phyloP scores from a whole-genome alignment of 1,284 basidiomycete species.

The Rhodotorula glutinis region DNA sequence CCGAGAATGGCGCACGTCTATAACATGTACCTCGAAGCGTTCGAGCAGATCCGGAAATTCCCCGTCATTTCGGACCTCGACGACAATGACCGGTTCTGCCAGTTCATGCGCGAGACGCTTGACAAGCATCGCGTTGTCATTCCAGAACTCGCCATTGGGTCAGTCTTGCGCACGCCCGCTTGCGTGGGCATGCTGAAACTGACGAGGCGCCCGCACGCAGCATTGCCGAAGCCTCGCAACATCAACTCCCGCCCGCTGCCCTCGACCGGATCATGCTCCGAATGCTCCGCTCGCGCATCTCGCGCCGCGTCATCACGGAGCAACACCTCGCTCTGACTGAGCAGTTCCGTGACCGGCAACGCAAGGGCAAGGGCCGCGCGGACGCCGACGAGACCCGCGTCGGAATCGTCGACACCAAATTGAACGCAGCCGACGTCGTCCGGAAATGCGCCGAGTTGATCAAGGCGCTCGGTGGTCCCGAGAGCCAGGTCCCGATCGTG shows the following conservation, averaged over 20 bases:
- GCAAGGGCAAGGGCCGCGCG: constrained; percentile 47
- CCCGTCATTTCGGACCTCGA: constrained; percentile 68
- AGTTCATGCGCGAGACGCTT: constrained; percentile 63
- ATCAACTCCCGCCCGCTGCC: constrained; percentile 68
- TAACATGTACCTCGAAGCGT: constrained; percentile 55
- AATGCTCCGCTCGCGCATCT: constrained; percentile 87
- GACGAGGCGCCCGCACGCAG: constrained; percentile 37
- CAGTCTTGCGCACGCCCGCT: not conserved
- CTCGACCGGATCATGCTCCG: constrained; percentile 84
- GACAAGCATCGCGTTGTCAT: constrained; percentile 67
- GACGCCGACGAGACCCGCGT: constrained; percentile 53
- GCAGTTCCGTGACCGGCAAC: constrained; percentile 56
- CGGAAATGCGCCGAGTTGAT: constrained; percentile 65
- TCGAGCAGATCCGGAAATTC: constrained; percentile 63
- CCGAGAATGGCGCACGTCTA: constrained; percentile 80
- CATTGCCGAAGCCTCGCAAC: constrained; percentile 58
- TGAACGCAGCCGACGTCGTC: constrained; percentile 68
- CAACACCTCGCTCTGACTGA: constrained; percentile 81
- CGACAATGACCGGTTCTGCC: constrained; percentile 77
- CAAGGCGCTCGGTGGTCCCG: constrained; percentile 58
- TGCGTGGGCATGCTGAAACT: constrained; percentile 5
- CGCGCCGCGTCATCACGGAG: constrained; percentile 79
- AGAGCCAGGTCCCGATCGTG: constrained; percentile 68
- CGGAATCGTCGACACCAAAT: constrained; percentile 77
- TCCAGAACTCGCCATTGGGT: constrained; percentile 42